A percentile compares a stretch with the other conserved stretches of the same genome.
phyloP scores from a whole-genome alignment of 306 rosid species.

The Pueraria montana region DNA sequence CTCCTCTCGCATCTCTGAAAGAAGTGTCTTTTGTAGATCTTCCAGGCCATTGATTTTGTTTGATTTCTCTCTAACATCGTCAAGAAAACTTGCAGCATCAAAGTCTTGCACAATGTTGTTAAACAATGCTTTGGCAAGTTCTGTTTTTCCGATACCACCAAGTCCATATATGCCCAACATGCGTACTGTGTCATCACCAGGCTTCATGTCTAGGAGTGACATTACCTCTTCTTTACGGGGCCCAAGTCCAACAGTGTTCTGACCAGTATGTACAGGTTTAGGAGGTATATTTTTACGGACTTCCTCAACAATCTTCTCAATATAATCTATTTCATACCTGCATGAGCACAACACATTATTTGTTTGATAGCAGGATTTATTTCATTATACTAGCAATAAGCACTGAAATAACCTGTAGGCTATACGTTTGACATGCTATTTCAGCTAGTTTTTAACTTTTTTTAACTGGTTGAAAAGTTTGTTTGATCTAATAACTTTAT shows the following conservation, averaged over 20 bases:
- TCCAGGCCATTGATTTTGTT: background rate
- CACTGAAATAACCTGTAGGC: background rate
- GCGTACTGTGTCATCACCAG: background rate
- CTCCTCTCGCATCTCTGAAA: background rate
- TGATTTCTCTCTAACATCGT: slow-evolving; percentile 16
- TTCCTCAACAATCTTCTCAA: background rate
- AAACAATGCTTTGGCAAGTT: slow-evolving; percentile 39
- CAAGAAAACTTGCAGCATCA: slow-evolving; percentile 38
- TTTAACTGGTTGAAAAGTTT: no score
- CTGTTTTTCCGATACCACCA: slow-evolving; percentile 39
- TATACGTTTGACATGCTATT: no score
- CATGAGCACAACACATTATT: background rate
- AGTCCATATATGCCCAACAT: slow-evolving; percentile 46
- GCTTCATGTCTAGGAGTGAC: slow-evolving; percentile 19
- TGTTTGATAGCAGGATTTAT: background rate
- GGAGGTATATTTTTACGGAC: background rate
- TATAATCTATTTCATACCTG: slow-evolving; percentile 7
- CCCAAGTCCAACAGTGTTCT: background rate
- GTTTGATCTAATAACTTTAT: no score
- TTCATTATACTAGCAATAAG: background rate
- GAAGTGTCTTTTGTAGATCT: slow-evolving; percentile 10
- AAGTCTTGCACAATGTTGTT: slow-evolving; percentile 27
- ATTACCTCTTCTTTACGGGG: background rate
- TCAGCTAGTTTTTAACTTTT: no score
- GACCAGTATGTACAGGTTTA: background rate